Conservation (phyloP, 306 rosid genomes). For the Gynostemma pentaphyllum region DNA sequence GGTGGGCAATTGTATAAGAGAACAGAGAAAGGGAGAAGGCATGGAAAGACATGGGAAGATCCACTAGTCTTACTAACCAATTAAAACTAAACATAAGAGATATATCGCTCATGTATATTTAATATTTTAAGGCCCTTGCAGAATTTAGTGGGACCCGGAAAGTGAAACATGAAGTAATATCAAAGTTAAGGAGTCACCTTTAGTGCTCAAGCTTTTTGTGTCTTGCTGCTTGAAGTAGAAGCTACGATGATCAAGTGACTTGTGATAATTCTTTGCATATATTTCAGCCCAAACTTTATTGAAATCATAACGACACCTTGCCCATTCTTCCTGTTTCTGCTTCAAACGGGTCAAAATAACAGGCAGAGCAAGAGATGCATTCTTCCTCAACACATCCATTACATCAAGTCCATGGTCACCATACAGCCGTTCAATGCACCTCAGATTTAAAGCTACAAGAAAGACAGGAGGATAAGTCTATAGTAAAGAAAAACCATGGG, state of each 20-base stretch:
- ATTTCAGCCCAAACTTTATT: constrained; percentile 98
- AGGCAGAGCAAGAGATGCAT: constrained; percentile 78
- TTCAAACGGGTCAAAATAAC: constrained; percentile 85
- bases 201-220: constrained; percentile 83
- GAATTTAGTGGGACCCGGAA: neutral
- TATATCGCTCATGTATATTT: neutral
- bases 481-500: neutral
- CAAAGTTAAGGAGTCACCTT: constrained; percentile 39
- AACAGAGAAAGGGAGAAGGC: neutral
- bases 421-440: constrained; percentile 92
- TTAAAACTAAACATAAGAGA: neutral
- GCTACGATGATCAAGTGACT: constrained; percentile 98
- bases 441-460: constrained; percentile 61
- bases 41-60: neutral
- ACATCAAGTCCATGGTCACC: constrained; percentile 99
- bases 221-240: constrained; percentile 99
- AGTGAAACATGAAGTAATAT: neutral
- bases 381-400: constrained; percentile 84
- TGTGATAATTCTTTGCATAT: constrained; percentile 93
- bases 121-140: neutral
- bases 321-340: constrained; percentile 99
- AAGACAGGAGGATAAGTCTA: neutral
- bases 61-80: neutral
- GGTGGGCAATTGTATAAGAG: neutral
- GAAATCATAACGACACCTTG: constrained; percentile 83